Conservation (phyloP, 2,329 filamentous ascomycete genomes). For the Fusarium acutatum region DNA sequence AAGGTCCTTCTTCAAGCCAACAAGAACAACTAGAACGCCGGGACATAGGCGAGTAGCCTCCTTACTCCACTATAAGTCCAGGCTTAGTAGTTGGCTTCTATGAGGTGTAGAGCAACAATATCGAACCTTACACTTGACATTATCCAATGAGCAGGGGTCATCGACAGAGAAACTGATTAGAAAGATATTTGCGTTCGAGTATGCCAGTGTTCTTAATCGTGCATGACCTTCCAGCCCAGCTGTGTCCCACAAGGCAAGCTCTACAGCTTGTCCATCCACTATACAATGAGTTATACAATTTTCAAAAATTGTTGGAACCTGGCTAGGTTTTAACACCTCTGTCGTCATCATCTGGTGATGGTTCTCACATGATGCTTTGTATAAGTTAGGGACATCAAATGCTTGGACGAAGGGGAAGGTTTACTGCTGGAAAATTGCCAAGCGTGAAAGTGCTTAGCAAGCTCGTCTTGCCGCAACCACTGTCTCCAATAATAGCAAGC, state of each 20-base stretch:
- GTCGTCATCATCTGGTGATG: neutral
- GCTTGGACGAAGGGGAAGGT: neutral
- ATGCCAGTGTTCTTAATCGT: neutral
- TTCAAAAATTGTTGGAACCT: neutral
- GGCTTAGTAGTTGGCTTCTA: neutral
- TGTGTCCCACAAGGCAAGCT: neutral
- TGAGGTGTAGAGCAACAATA: neutral
- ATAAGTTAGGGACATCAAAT: neutral
- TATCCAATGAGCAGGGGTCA: neutral
- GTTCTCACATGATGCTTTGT: neutral
- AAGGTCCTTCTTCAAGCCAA: neutral
- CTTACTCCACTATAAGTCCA: neutral
- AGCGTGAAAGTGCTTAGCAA: neutral
- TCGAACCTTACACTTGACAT: neutral
- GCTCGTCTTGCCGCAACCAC: neutral
- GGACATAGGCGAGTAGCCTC: neutral
- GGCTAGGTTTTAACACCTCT: neutral
- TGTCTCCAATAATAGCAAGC: neutral
- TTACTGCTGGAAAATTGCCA: neutral
- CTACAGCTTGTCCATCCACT: neutral
- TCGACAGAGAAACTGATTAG: neutral
- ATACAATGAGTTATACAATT: neutral
- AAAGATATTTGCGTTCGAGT: neutral
- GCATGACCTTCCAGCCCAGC: neutral
- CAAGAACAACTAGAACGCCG: neutral